phyloP scores from a whole-genome alignment of 2,329 filamentous ascomycete species.

The Trichoderma citrinoviride region DNA sequence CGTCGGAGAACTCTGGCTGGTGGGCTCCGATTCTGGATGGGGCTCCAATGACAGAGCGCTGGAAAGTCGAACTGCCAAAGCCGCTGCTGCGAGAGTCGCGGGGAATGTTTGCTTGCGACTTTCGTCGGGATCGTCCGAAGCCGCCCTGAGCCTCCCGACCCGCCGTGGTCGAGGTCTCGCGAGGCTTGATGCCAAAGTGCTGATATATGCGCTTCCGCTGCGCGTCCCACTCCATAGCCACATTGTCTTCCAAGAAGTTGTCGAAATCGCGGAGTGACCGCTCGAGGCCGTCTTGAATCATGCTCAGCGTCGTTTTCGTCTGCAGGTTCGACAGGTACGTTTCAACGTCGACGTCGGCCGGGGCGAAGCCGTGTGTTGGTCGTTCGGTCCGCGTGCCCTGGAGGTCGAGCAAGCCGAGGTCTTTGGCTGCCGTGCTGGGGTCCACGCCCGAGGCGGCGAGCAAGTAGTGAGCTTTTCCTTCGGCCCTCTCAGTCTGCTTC shows the following conservation, averaged over 20 bases:
- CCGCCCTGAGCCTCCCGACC: slow-evolving; percentile 51
- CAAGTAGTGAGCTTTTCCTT: slow-evolving; percentile 78
- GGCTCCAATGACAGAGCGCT: slow-evolving; percentile 83
- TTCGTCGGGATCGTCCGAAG: slow-evolving; percentile 59
- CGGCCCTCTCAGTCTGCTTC: slow-evolving; percentile 50
- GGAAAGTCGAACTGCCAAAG: slow-evolving; percentile 62
- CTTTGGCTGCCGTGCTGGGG: slow-evolving; percentile 78
- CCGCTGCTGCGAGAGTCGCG: slow-evolving; percentile 49
- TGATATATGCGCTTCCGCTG: slow-evolving; percentile 92
- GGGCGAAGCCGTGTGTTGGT: slow-evolving; percentile 40
- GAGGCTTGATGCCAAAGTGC: slow-evolving; percentile 82
- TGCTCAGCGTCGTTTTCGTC: slow-evolving; percentile 84
- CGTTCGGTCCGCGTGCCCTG: slow-evolving; percentile 49
- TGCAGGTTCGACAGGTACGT: slow-evolving; percentile 83
- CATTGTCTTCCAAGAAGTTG: slow-evolving; percentile 87
- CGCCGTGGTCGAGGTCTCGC: slow-evolving; percentile 45
- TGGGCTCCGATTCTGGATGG: slow-evolving; percentile 67
- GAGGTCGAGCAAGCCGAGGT: slow-evolving; percentile 75
- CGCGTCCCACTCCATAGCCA: slow-evolving; percentile 93
- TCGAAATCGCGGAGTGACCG: slow-evolving; percentile 91
- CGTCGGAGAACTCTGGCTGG: slow-evolving; percentile 64
- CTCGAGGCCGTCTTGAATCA: slow-evolving; percentile 88
- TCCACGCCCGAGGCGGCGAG: slow-evolving; percentile 92
- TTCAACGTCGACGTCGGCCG: slow-evolving; percentile 65
- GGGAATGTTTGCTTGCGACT: slow-evolving; percentile 47